Base-by-base conservation (phyloP, 108 stramenopile species). In the Cyclostephanos invisitatus region DNA sequence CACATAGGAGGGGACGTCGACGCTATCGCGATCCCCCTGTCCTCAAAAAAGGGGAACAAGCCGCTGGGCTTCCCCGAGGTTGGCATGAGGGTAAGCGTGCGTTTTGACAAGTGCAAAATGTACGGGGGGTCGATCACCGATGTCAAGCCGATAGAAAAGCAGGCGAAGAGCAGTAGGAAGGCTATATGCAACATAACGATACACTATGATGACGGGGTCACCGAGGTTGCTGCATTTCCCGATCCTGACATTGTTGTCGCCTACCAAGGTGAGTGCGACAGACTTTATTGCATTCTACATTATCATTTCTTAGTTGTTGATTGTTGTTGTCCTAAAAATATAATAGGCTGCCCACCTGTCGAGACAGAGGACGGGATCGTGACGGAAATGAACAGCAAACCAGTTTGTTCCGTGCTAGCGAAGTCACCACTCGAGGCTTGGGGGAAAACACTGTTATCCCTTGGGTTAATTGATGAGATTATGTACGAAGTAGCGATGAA, bases 401-500 rank as follows among this genome's bases (percentile, higher is more conserved):
- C 84, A 46, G 89, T 93, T 28, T 64, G 32, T 14, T 74, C 86
- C n/a, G 84, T 87, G 5, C 65, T 86, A 35, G 93, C 81, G 8
- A 72, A 72, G 28, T 73, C 84, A 22, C 85, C 93, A 12, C 20
- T 94, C 9, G 88, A 94, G 67, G 90, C 93, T 3, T 94, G 93
- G 93, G 86, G 90, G n/a, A 80, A 83, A 49, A 85, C 78, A 0
- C 73, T 94, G 6, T 54, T 86, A 7, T 75, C 83, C 46, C 72
- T 94, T 4, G 93, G 93, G 40, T 77, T 94, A 20, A 78, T 90
- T 18, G 93, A 94, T 64, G 93, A 94, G 60, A 69, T 90, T 17
- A 89, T 91, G 68, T 70, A 80, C 22, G 85, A 81, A 49, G 59
- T 35, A 29, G 93, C 85, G 20, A 58, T 89, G 64, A 70, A 84